Evolutionary conservation across 768 basidiomycete genomes (phyloP), one percentile per base, ranked within the genome.

Genomic region (Mycena alexandri): DNA sequence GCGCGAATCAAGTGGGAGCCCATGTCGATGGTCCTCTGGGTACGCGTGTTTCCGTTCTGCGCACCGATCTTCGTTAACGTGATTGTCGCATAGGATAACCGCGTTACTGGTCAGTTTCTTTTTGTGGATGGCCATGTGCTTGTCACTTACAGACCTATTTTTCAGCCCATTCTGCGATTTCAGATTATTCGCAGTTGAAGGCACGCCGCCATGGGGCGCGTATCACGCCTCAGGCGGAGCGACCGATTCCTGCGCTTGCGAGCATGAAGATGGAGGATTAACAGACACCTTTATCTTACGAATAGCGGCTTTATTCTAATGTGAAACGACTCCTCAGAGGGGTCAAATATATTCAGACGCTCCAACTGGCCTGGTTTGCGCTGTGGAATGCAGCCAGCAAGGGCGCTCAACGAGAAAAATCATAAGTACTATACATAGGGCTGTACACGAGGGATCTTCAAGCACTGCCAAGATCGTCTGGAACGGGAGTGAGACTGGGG

Each of bases 211-310:
- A 94, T 69, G 94, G 94, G 34, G 89, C 87, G 25, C 85, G 93
- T 47, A 91, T 95, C 76, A 93, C 92, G 2, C 90, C 93, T 24
- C 92, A 94, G 78, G 93, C 92, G 9, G 93, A 95, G 78, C 83
- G 89, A 29, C 93, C 92, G 5, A 86, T 92, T 65, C 87, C 90
- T 56, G 88, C 90, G 10, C 79, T 85, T 38, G 85, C 36, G 14
- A 52, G 38, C 17, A 17, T 67, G 62, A 63, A 67, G 52, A 48
- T 68, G 62, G 67, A 60, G 4, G 57, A 68, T 22, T 63, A 33
- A 63, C 33, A n/a, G 29, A 29, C 3, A 29, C 8, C 22, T 41
- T 34, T 19, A 16, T 0, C 8, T 38, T 38, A 38, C 38, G 38
- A 38, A 10, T 2, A 38, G 14, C 29, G 38, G 11, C 14, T 38